Conservation (phyloP, 2,329 filamentous ascomycete species). For the Aspergillus sp. region DNA sequence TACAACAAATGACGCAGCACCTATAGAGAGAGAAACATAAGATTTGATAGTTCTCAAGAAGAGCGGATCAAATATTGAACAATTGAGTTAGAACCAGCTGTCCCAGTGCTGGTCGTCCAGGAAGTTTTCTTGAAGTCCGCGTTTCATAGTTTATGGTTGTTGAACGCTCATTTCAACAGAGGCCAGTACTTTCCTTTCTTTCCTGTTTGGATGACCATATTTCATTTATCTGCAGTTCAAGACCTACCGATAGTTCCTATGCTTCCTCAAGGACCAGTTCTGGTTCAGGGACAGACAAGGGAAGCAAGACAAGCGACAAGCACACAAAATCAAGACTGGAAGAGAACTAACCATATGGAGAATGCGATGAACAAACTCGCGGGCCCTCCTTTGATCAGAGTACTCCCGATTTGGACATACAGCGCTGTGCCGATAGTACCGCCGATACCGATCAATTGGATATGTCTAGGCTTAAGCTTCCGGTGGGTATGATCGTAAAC, state of each 20-base stretch:
- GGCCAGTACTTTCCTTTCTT: not conserved
- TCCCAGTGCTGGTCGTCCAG: not conserved
- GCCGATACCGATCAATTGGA: slow-evolving; percentile 48
- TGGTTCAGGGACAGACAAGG: not conserved
- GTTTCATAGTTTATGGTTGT: too few relatives aligned
- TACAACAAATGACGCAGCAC: slow-evolving; percentile 44
- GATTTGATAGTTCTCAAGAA: slow-evolving; percentile 20
- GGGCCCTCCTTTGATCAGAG: slow-evolving; percentile 41
- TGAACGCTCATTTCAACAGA: too few relatives aligned
- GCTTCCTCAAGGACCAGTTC: too few relatives aligned
- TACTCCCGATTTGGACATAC: slow-evolving; percentile 43
- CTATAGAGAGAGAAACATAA: slow-evolving; percentile 34
- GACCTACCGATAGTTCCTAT: slow-evolving; percentile 1
- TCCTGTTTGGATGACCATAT: not conserved
- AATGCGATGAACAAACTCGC: slow-evolving; percentile 45
- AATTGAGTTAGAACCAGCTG: not conserved
- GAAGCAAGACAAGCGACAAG: slow-evolving; percentile 2
- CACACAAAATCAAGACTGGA: not conserved
- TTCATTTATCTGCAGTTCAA: not conserved
- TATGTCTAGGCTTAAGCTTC: slow-evolving; percentile 44
- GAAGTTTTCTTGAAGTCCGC: too few relatives aligned
- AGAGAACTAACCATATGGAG: slow-evolving; percentile 42
- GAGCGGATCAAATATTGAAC: not conserved
- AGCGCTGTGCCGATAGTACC: slow-evolving; percentile 45
- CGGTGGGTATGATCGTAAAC: slow-evolving; percentile 36